Evolutionary conservation across 129 eudicot species (phyloP).

Genomic region (Lactuca sativa): DNA sequence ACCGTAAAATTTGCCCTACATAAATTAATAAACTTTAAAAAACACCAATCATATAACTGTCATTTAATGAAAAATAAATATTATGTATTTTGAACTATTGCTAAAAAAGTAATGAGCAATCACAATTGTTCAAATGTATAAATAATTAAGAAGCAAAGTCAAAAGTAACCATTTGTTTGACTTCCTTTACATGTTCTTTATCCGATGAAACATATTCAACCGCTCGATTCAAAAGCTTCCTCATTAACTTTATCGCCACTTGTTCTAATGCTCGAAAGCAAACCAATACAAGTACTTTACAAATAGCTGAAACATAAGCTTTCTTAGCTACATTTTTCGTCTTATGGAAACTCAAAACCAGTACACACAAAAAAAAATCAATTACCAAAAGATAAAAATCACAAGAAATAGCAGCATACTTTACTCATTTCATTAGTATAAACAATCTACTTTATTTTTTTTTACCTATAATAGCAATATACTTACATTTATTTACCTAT

Average conservation of each 20-base stretch:
- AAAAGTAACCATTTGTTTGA: conserved; percentile 50
- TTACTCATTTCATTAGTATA: no score
- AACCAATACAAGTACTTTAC: conserved; percentile 60
- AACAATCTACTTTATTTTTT: no score
- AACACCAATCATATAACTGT: no score
- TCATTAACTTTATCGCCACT: conserved; percentile 62
- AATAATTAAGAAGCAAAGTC: no score
- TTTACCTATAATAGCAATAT: no score
- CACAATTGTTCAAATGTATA: no score
- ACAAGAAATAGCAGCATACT: background rate
- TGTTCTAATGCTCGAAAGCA: conserved; percentile 64
- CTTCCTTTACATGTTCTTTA: conserved; percentile 68
- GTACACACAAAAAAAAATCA: background rate
- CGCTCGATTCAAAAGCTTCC: conserved; percentile 55
- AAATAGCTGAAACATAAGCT: conserved; percentile 69
- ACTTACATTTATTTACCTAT: no score
- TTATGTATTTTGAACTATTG: no score
- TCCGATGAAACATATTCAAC: conserved; percentile 58
- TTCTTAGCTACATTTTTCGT: conserved; percentile 83
- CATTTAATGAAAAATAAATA: no score
- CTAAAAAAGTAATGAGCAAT: no score
- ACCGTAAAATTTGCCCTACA: no score
- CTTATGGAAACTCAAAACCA: conserved; percentile 58
- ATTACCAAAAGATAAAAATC: background rate
- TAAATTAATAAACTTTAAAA: no score